phyloP scores from a whole-genome alignment of 1,284 basidiomycete species.

The Phellinidium pouzarii region DNA sequence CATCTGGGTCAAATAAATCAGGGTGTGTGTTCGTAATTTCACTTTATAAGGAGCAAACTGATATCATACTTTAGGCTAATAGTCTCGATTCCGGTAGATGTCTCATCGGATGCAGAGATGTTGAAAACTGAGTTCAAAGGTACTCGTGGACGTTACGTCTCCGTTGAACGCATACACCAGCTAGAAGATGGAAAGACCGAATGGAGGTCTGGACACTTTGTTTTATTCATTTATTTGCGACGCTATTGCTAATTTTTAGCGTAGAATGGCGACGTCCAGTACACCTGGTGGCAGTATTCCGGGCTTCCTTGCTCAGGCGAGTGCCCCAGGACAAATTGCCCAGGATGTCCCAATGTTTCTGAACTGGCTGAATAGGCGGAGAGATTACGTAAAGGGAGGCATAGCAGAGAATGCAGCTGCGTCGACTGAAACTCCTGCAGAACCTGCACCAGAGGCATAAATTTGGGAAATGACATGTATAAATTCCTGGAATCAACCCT shows the following conservation, averaged over 20 bases:
- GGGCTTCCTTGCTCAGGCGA: slow-evolving; percentile 49
- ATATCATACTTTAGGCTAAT: slow-evolving; percentile 39
- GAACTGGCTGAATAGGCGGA: slow-evolving; percentile 33
- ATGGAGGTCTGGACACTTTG: slow-evolving; percentile 50
- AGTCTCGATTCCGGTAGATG: slow-evolving; percentile 67
- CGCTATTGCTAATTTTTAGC: neutral
- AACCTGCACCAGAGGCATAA: neutral
- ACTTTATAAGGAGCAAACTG: slow-evolving; percentile 3
- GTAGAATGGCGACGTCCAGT: slow-evolving; percentile 66
- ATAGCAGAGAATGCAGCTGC: neutral
- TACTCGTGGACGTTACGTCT: slow-evolving; percentile 62
- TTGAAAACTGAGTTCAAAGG: slow-evolving; percentile 57
- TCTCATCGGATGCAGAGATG: slow-evolving; percentile 47
- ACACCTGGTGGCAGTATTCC: slow-evolving; percentile 65
- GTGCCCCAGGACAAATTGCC: slow-evolving; percentile 55
- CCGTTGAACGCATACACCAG: slow-evolving; percentile 60
- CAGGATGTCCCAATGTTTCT: slow-evolving; percentile 66
- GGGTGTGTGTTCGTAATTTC: slow-evolving; percentile 37
- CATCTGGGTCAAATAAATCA: slow-evolving; percentile 37
- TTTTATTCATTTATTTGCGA: neutral
- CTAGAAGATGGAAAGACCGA: slow-evolving; percentile 58
- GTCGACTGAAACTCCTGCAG: neutral
- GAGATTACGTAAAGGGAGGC: slow-evolving; percentile 16
- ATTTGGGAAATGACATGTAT: too few relatives aligned
- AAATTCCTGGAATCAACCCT: too few relatives aligned